Percentiles rank a stretch among this genome's conserved stretches.
Evolutionary conservation across 1,284 basidiomycete species (phyloP).

Genomic region (Bondarzewia mesenterica): DNA sequence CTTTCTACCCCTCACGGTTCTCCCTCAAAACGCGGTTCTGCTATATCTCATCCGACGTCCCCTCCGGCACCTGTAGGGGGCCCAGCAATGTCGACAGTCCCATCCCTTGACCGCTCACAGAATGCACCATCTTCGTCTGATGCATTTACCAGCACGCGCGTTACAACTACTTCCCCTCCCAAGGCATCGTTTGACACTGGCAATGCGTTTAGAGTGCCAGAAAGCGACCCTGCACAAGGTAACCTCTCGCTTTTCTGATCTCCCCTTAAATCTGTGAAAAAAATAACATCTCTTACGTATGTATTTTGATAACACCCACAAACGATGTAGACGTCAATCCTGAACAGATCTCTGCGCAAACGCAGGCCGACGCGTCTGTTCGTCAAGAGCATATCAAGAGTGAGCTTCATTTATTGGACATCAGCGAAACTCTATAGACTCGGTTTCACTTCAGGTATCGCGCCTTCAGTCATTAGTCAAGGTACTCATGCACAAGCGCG

Average conservation of each 20-base stretch:
- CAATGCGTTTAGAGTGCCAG: not conserved
- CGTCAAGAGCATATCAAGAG: slow-evolving; percentile 11
- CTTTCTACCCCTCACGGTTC: slow-evolving; percentile 24
- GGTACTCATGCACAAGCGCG: slow-evolving; percentile 16
- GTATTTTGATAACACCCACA: slow-evolving; percentile 1
- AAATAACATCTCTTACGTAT: no score
- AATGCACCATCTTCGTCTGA: not conserved
- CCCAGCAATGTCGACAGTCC: slow-evolving; percentile 33
- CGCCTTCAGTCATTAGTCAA: slow-evolving; percentile 6
- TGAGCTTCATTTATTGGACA: not conserved
- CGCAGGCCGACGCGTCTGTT: slow-evolving; percentile 13
- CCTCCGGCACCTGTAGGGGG: slow-evolving; percentile 65
- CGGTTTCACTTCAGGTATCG: slow-evolving; percentile 7
- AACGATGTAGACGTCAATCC: slow-evolving; percentile 41
- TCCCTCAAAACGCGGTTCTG: slow-evolving; percentile 23
- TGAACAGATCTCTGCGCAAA: slow-evolving; percentile 13
- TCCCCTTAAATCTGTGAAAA: not conserved
- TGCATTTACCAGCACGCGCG: not conserved
- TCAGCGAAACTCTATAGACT: not conserved
- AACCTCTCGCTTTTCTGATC: not conserved
- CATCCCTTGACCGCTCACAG: slow-evolving; percentile 29
- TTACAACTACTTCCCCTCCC: not conserved
- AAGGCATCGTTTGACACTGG: not conserved
- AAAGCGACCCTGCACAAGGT: not conserved
- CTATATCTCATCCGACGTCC: slow-evolving; percentile 51